Base-by-base conservation (phyloP, 306 rosid species). In the Trifolium subterraneum region DNA sequence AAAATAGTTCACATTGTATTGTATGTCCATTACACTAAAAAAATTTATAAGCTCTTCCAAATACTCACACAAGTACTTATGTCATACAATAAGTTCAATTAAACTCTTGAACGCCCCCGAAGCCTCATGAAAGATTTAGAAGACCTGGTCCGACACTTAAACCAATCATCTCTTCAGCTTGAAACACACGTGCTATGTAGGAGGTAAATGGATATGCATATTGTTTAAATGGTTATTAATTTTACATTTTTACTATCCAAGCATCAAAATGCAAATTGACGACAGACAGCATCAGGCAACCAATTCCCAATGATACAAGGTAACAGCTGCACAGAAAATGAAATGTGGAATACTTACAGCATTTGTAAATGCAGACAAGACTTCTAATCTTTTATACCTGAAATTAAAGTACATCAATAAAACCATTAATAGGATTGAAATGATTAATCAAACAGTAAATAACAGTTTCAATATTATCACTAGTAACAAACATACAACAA, bases 371-470 rank as follows among this genome's bases (percentile, higher is more conserved):
- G 99, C 98, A 76, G 99, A 85, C 83, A 94, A 77, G 62, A 89
- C 97, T 86, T 92, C 96, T 19, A 94, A 90, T 90, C 99, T 87
- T 83, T 90, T 87, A 84, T 94, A 94, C 84, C 99, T 94, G 93
- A 69, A 77, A 36, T 39, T 25, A 39, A 47, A 88, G 64, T 64
- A 22, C 56, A 13, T 33, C 23, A 66, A 18, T 22, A 63, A 67
- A 73, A 52, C 12, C 63, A 27, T 25, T 45, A 68, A 18, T 35
- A 65, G 68, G 73, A 71, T 20, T 20, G 59, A 64, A 72, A 80
- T 52, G 25, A 61, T 31, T 66, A 5, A 68, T 41, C 72, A 59
- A 14, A 55, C n/a, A 50, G 68, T 29, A 64, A 55, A 56, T 20
- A 70, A 42, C 33, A 56, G 55, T 70, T 39, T 15, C 62, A 73